Evolutionary conservation across 257 asterid species (phyloP), one percentile per base, ranked within the genome.

Genomic region (Leptodermis oblonga): DNA sequence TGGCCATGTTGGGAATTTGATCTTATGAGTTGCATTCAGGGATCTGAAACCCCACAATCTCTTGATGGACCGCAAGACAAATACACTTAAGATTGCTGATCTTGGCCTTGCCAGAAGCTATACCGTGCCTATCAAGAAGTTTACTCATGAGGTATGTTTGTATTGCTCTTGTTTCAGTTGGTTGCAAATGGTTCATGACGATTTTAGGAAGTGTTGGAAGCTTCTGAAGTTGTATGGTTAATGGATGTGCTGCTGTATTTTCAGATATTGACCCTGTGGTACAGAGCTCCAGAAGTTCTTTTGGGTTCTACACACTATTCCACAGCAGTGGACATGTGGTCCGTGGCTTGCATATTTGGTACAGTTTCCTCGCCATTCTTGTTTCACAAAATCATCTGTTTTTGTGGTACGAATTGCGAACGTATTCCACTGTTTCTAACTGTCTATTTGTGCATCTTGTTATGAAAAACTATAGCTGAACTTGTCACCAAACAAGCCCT

Each of bases 271-370:
- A 94, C 99, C 66, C 95, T 94, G 25, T 94, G 99, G 99, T 91
- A 94, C 61, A 87, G 99, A 79, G 99, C 99, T 76, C 99, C 99
- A 55, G 99, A 94, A 83, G 97, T 94, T 60, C 97, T 91, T 52
- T 73, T 94, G 82, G 99, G 99, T 53, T 89, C 96, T 17, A 89
- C 97, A 8, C 97, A 92, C 74, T 94, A 94, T 86, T 89, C 99
- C 22, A 92, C 98, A 64, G 98, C 89, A 30, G 98, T 94, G 54
- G 99, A 94, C 79, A 89, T 89, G 84, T 94, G 99, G 98, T 94
- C 97, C 51, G 98, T 94, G 48, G 99, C 88, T 46, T 89, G 98
- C 73, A 91, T 94, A 76, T 94, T 94, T 78, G 99, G 99, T 91
- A 92, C 22, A 78, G 15, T 66, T 52, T 9, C 49, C n/a, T n/a